Base-by-base conservation (phyloP, 2,329 filamentous ascomycete genomes). In the Stylonectria norvegica region DNA sequence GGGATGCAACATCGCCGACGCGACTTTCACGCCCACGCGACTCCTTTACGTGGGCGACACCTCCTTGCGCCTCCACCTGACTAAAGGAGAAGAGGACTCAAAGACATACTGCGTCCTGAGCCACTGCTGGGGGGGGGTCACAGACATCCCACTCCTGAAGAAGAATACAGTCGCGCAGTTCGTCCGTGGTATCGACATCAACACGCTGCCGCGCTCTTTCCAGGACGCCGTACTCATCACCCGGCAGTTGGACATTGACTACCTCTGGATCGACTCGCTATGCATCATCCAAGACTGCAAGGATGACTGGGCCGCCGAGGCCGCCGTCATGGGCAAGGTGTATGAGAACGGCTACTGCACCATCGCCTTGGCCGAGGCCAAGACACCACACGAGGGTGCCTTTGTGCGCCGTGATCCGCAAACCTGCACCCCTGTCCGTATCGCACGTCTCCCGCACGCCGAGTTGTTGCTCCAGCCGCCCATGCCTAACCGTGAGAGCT, bases 181-280 rank as follows among this genome's bases (percentile, higher is more conserved):
- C 22, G 12, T 25, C 22, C 7, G 7, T 7, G 22, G 22, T 12
- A 25, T 25, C 22, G 22, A 25, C 22, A 25, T 25, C 22, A 25
- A 25, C 7, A 25, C 22, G 7, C 22, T 25, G 22, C 22, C 22
- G 22, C 22, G 22, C 22, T 25, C 22, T 25, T 25, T 25, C 22
- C 22, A 25, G 22, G 22, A 25, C 12, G 22, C 22, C 22, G 22
- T 25, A 7, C 22, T 25, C 12, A 7, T 25, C 12, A 12, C 22
- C 7, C 22, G 22, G 7, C 22, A 25, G 22, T 25, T 25, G 22
- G 22, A 12, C 22, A 12, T 25, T 12, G 22, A 7, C 12, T 25
- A 25, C 12, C 22, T 51, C 14, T 51, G 48, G 48, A 47, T 51
- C 22, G 48, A 51, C 36, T 40, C 42, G 5, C 12, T 51, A 8